phyloP scores from a whole-genome alignment of 2,329 filamentous ascomycete species.

The Cladosporium halotolerans region DNA sequence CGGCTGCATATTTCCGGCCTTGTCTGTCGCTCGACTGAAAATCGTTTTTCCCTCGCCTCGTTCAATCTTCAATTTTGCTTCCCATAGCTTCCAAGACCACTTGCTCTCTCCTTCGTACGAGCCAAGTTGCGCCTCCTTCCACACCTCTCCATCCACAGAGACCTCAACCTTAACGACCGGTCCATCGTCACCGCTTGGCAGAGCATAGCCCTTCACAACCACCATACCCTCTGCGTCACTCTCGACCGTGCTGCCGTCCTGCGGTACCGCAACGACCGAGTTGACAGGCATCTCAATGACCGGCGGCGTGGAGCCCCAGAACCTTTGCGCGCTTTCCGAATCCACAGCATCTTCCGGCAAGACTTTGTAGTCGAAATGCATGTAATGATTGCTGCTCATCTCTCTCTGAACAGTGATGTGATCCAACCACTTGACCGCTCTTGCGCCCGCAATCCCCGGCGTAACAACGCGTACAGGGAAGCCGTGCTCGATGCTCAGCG shows the following conservation, averaged over 20 bases:
- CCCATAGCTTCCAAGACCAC: constrained; percentile 54
- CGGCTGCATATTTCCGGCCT: constrained; percentile 55
- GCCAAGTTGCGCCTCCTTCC: constrained; percentile 52
- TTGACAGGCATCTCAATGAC: constrained; percentile 66
- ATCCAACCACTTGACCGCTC: constrained; percentile 59
- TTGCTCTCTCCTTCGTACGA: constrained; percentile 49
- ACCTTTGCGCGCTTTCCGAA: constrained; percentile 43
- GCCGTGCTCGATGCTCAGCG: constrained; percentile 59
- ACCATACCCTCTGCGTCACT: constrained; percentile 42
- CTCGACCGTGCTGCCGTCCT: constrained; percentile 45
- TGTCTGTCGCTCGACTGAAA: constrained; percentile 55
- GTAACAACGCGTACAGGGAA: constrained; percentile 58
- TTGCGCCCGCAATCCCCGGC: constrained; percentile 57
- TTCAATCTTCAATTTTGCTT: constrained; percentile 45
- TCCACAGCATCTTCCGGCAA: constrained; percentile 47
- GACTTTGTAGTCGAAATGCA: constrained; percentile 57
- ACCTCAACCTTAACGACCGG: constrained; percentile 62
- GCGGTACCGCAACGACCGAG: constrained; percentile 54
- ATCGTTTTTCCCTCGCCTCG: constrained; percentile 51
- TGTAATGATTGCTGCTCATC: constrained; percentile 49
- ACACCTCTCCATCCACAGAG: constrained; percentile 55
- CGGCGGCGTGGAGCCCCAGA: constrained; percentile 51
- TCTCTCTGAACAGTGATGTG: constrained; percentile 51
- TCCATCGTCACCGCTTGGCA: constrained; percentile 59
- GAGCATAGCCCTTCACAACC: constrained; percentile 53